Evolutionary conservation across 306 rosid genomes (phyloP).

Genomic region (Lablab purpureus): DNA sequence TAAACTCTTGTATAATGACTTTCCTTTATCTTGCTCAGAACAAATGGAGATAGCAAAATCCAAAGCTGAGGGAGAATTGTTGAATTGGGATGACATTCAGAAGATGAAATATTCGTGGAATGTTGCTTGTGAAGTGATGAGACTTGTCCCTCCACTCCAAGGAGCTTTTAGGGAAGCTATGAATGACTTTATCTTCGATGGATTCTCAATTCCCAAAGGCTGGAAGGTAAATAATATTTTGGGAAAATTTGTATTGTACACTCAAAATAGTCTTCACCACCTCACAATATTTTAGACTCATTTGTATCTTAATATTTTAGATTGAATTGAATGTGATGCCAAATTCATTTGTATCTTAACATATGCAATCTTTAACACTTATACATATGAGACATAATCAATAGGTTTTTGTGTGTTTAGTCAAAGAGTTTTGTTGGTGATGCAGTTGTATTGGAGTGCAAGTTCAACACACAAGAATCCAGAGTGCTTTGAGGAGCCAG

Average conservation of each 20-base stretch:
- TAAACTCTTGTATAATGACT: too few species aligned
- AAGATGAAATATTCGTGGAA: constrained; percentile 85
- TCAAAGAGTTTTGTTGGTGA: neutral
- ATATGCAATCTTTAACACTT: too few species aligned
- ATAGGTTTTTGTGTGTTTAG: too few species aligned
- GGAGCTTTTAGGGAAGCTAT: constrained; percentile 77
- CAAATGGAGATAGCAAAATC: constrained; percentile 73
- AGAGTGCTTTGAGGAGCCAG: constrained; percentile 54
- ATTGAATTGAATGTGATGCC: too few species aligned
- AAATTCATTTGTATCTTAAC: too few species aligned
- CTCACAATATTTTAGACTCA: too few species aligned
- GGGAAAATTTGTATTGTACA: too few species aligned
- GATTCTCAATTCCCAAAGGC: constrained; percentile 80
- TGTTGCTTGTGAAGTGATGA: constrained; percentile 74
- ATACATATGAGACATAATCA: too few species aligned
- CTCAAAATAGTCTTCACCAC: too few species aligned
- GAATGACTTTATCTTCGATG: constrained; percentile 66
- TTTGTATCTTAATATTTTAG: too few species aligned
- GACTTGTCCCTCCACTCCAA: constrained; percentile 74
- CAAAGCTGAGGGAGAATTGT: constrained; percentile 58
- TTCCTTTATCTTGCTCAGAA: constrained; percentile 47
- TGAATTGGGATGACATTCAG: constrained; percentile 77
- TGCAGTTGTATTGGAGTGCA: constrained; percentile 71
- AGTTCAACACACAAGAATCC: constrained; percentile 64
- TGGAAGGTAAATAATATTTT: too few species aligned